Base-by-base conservation (phyloP, 352 stramenopile species). In the Pythium dissimile region DNA sequence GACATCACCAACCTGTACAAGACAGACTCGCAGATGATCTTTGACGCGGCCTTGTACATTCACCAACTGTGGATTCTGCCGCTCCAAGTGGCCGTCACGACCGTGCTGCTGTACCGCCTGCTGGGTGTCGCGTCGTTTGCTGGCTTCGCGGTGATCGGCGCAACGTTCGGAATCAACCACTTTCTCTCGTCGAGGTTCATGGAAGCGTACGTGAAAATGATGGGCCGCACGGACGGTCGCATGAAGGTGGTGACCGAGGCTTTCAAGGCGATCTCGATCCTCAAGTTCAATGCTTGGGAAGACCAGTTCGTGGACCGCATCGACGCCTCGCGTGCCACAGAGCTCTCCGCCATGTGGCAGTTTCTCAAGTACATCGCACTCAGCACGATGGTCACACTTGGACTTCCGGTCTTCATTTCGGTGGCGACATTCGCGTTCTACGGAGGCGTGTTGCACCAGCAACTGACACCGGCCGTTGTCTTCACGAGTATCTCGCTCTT, bases 251-350 rank as follows among this genome's bases (percentile, higher is more conserved):
- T 89, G 8, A 72, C 71, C 13, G 77, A 89, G 41, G 76, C 78
- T 1, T 78, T 89, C 51, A 86, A 73, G 50, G 69, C 72, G 1
- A 96, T 97, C 54, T 72, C 81, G n/a, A 92, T 97, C 57, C 84
- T 98, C 72, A 98, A 98, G 69, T 91, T 97, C 50, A 97, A 97
- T 68, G 85, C 87, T 1, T 97, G 86, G 88, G 93, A 62, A 54
- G 51, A 76, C 21, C 81, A 84, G 6, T 93, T 98, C 69, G 65
- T 74, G n/a, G 78, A 84, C 37, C 78, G 89, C 6, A 80, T 86
- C 28, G 62, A 62, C 3, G 46, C 47, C 26, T 46, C 57, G 5
- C 65, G 75, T 4, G 38, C 58, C 12, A 48, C 9, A 18, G 76
- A 84, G 45, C 28, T 82, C 8, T 7, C 37, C 9, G 44, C 46